These are phyloP conservation scores for Tinospora cordifolia DNA, from an alignment of 164 flowering plant genomes.

Conservation along the genomic window DNA sequence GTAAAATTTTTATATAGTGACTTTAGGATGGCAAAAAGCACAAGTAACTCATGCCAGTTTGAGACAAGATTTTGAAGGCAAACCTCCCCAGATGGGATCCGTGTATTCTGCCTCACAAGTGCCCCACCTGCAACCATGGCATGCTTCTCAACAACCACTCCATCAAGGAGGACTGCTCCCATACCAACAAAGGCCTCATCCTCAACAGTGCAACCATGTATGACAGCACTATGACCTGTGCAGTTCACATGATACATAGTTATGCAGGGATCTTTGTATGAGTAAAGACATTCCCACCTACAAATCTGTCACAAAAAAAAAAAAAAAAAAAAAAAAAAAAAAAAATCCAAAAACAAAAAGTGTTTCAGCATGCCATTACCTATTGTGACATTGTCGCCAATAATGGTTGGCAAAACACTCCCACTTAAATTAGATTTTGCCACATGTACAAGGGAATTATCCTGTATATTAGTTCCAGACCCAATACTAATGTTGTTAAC, in stretches of 20 bases:
- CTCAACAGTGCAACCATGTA: slow-evolving; percentile 92
- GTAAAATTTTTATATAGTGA: background rate
- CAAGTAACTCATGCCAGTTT: background rate
- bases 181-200: slow-evolving; percentile 92
- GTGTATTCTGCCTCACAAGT: slow-evolving; percentile 84
- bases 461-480: slow-evolving; percentile 87
- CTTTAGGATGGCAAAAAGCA: background rate
- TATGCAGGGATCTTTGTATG: background rate
- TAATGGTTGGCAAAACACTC: slow-evolving; percentile 80
- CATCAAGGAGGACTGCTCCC: slow-evolving; percentile 90
- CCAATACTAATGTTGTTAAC: slow-evolving; percentile 83
- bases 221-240: slow-evolving; percentile 87
- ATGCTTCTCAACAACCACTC: slow-evolving; percentile 79
- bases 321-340: too few species aligned
- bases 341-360: background rate
- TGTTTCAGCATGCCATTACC: slow-evolving; percentile 32
- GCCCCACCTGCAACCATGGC: slow-evolving; percentile 97
- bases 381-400: slow-evolving; percentile 90
- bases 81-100: slow-evolving; percentile 85
- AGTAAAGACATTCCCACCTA: background rate
- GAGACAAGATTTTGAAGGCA: slow-evolving; percentile 12
- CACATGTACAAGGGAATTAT: slow-evolving; percentile 91
- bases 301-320: background rate
- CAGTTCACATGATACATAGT: slow-evolving; percentile 16
- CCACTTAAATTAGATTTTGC: slow-evolving; percentile 89